Evolutionary conservation across 371 early-diverging fungal genomes (phyloP), one percentile per base, ranked within the genome.

Genomic region (Circinella umbellata): DNA sequence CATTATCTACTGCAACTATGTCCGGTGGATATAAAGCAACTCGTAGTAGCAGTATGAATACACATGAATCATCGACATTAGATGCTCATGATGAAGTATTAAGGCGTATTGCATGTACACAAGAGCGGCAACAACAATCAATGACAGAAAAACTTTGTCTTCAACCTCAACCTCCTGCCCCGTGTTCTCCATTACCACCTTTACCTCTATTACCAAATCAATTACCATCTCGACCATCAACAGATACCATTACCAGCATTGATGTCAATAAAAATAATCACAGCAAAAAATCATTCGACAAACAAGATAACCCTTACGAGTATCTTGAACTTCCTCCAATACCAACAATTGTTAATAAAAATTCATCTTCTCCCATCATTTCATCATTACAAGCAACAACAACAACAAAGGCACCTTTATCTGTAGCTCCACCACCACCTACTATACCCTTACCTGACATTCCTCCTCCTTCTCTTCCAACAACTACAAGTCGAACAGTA

Each of bases 21-120:
- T 64, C 65, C 0, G 37, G 53, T 48, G 51, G 65, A 3, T 78
- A 71, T 1, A 73, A 69, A 59, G 73, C 51, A 51, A 13, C 71
- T 27, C 27, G 27, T 0, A 27, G 27, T 27, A 27, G 27, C 20
- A 68, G 72, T 18, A 51, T 63, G 0, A 55, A 35, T 13, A 36
- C 63, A 46, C 64, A 48, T 10, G 70, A 64, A 36, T 69, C 70
- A 39, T 62, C 54, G 34, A 36, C 57, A 18, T 54, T 63, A 9
- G 67, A 66, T 11, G 27, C 59, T 20, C 51, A 66, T 7, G 64
- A 49, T 36, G 65, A 64, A 65, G 8, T 69, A 4, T 49, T 69
- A 20, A 57, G 65, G 18, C 61, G 65, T 8, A 69, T 55, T 51
- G 65, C 65, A 15, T 62, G 57, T 54, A 55, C 63, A 20, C 39